phyloP scores from a whole-genome alignment of 2,329 filamentous ascomycete genomes.

The Coniosporium tulheliwenetii region DNA sequence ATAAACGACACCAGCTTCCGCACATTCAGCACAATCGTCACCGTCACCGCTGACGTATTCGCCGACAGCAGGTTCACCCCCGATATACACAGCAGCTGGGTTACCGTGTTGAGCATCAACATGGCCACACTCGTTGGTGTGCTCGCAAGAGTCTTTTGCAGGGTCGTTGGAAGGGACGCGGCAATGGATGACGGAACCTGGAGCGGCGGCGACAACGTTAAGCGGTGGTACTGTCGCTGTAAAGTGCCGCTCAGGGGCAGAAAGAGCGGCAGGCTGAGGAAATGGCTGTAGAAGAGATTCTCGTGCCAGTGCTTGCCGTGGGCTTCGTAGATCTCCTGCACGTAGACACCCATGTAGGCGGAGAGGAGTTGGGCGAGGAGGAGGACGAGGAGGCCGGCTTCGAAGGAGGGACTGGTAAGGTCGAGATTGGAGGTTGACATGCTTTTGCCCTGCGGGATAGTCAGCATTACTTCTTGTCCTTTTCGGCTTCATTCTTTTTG shows the following conservation, averaged over 20 bases:
- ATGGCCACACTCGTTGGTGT: constrained; percentile 10
- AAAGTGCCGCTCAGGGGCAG: constrained; percentile 54
- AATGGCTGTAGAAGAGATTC: constrained; percentile 83
- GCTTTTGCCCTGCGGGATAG: constrained; percentile 21
- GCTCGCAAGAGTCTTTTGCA: constrained; percentile 10
- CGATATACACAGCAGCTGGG: constrained; percentile 88
- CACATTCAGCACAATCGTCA: constrained; percentile 92
- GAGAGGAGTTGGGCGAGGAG: constrained; percentile 80
- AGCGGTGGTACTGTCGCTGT: constrained; percentile 43
- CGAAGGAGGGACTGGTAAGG: constrained; percentile 27
- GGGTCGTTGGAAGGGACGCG: constrained; percentile 12
- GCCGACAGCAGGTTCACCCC: constrained; percentile 91
- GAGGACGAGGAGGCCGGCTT: constrained; percentile 63
- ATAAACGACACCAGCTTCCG: constrained; percentile 84
- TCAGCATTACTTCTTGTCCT: constrained; percentile 3
- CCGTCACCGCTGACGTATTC: constrained; percentile 77
- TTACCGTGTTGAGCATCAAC: constrained; percentile 56
- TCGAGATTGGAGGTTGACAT: constrained; percentile 16
- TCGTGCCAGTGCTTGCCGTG: constrained; percentile 90
- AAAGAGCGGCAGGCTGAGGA: constrained; percentile 64
- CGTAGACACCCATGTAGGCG: constrained; percentile 89
- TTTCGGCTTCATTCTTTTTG: neutral
- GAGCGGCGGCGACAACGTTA: constrained; percentile 49
- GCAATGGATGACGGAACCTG: constrained; percentile 19
- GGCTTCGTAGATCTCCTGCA: constrained; percentile 71